These are phyloP conservation scores for Coniosporium tulheliwenetii DNA, from an alignment of 2,329 filamentous ascomycete species.

Conservation along the genomic window DNA sequence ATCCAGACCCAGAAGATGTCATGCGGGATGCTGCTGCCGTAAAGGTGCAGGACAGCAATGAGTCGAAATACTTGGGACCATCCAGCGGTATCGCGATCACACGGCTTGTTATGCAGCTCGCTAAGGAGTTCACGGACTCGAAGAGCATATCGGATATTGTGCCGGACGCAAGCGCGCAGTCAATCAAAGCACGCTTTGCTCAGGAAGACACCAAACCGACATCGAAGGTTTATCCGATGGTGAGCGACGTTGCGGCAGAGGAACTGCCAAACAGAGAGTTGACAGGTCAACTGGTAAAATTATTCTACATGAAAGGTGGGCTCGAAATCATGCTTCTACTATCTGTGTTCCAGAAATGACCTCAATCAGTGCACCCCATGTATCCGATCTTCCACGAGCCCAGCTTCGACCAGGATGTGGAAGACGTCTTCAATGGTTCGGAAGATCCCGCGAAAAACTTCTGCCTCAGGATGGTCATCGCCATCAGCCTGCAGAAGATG, in stretches of 20 bases:
- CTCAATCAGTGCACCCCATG: conserved; percentile 60
- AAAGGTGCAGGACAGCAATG: conserved; percentile 69
- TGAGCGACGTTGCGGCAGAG: conserved; percentile 68
- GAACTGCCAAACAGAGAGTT: conserved; percentile 58
- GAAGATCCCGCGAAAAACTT: conserved; percentile 76
- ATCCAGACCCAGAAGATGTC: conserved; percentile 65
- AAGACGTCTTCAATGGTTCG: conserved; percentile 65
- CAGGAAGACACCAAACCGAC: conserved; percentile 50
- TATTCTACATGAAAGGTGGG: conserved; percentile 73
- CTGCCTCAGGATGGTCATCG: conserved; percentile 77
- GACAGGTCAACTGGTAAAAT: conserved; percentile 63
- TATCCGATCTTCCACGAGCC: conserved; percentile 78
- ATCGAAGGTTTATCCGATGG: conserved; percentile 76
- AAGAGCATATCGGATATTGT: conserved; percentile 87
- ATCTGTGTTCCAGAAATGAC: conserved; percentile 7
- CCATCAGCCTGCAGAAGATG: conserved; percentile 87
- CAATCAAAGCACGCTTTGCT: conserved; percentile 52
- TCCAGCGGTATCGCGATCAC: conserved; percentile 95
- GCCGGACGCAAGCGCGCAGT: conserved; percentile 52
- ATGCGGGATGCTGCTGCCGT: conserved; percentile 77
- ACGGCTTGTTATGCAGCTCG: conserved; percentile 86
- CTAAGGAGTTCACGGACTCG: conserved; percentile 81
- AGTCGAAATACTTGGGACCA: conserved; percentile 79
- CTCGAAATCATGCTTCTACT: conserved; percentile 1
- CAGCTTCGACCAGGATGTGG: conserved; percentile 57